Base-by-base conservation (phyloP, 2,329 filamentous ascomycete genomes). In the Ceratocystis ficicola region DNA sequence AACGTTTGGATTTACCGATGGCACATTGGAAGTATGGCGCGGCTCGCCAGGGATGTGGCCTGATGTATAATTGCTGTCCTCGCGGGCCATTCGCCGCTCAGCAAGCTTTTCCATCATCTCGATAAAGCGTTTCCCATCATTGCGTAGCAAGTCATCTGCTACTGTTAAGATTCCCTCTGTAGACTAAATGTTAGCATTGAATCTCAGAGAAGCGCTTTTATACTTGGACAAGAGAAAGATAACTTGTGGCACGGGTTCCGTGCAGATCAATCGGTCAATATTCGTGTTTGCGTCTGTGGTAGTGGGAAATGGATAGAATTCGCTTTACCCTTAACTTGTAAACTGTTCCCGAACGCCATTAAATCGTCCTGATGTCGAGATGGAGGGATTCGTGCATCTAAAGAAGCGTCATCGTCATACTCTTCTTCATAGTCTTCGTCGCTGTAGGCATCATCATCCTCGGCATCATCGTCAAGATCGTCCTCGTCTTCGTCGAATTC, bases 41-140 rank as follows among this genome's bases (percentile, higher is more conserved):
- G 30, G 57, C 41, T 67, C 62, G 17, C 32, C 63, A 7, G 22
- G 7, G 6, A 44, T 17, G 28, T 66, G 64, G 12, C 44, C 22
- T 41, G 44, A 46, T 61, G 44, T 28, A 48, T 50, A 60, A 48
- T 44, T 61, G 32, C 96, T 91, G 77, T 94, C 92, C 78, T 97
- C 93, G 71, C 94, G 87, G 73, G 92, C 90, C 93, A 99, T 96
- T 72, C 94, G 86, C 72, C 93, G 89, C 78, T 99, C 94, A 46
- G 94, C 94, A 72, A 99, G 83, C 78, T 97, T 93, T 76, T 99
- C 94, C 94, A 99, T 99, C 94, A 99, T 99, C 75, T 99, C 94
- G 76, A 99, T 99, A 78, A 99, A 99, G 74, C 96, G 95, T 77
- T 95, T 96, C 72, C 94, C 94, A 76, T 99, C 94, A 77, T 99